Evolutionary conservation across 352 stramenopile species (phyloP).

Genomic region (Lagenidium giganteum): DNA sequence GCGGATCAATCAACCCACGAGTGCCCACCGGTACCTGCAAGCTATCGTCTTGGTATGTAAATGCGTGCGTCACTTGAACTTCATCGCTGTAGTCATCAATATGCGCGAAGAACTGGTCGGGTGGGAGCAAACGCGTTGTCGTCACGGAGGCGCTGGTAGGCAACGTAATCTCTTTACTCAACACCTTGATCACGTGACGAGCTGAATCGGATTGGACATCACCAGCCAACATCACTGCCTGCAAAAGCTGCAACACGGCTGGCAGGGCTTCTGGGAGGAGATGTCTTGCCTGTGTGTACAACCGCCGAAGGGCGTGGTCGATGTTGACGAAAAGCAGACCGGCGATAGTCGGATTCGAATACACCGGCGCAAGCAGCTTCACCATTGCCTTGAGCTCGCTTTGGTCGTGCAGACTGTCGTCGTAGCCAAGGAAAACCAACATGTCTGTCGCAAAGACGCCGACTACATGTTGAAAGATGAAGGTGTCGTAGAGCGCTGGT

Average conservation of each 20-base stretch:
- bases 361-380: constrained; percentile 47
- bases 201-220: too few relatives aligned
- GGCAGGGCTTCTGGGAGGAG: too few relatives aligned
- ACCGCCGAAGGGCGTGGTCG: too few relatives aligned
- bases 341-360: constrained; percentile 34
- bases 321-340: too few relatives aligned
- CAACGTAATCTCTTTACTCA: too few relatives aligned
- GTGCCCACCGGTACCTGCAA: constrained; percentile 41
- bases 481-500: constrained; percentile 8
- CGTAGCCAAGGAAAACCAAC: constrained; percentile 44
- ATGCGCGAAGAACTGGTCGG: constrained; percentile 37
- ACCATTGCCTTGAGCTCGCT: constrained; percentile 61
- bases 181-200: too few relatives aligned
- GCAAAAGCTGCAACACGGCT: too few relatives aligned
- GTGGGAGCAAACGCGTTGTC: too few relatives aligned
- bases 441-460: too few relatives aligned
- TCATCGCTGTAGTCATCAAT: constrained; percentile 9
- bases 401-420: constrained; percentile 32
- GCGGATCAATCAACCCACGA: constrained; percentile 20
- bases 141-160: too few relatives aligned
- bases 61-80: constrained; percentile 40
- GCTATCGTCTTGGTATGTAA: constrained; percentile 45
- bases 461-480: constrained; percentile 43
- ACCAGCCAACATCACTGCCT: too few relatives aligned
- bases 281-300: too few relatives aligned